phyloP scores from a whole-genome alignment of 2,329 filamentous ascomycete genomes.

The Trichoderma sp. region DNA sequence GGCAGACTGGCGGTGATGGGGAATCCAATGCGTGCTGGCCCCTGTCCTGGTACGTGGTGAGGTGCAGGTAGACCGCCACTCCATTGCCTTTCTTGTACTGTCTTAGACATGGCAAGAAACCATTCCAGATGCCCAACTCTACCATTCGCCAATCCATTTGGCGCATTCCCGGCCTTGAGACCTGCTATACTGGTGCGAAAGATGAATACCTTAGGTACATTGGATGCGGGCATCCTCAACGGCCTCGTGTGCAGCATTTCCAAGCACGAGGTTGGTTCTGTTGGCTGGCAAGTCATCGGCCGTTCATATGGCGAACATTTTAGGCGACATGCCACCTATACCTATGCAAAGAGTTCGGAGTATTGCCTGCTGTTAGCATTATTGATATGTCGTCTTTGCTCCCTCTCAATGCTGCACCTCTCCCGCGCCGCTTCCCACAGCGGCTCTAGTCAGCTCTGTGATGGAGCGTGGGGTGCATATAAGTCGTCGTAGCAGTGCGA shows the following conservation, averaged over 20 bases:
- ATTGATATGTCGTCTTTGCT: background rate
- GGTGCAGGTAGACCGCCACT: slow-evolving; percentile 16
- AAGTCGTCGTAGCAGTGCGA: background rate
- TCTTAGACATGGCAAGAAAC: background rate
- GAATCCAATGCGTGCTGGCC: background rate
- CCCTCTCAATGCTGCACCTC: slow-evolving; percentile 12
- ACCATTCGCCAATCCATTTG: background rate
- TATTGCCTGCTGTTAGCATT: background rate
- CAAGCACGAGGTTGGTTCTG: background rate
- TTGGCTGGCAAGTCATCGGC: background rate
- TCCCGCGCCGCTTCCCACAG: slow-evolving; percentile 6
- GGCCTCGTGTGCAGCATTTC: background rate
- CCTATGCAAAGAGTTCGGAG: background rate
- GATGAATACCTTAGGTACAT: background rate
- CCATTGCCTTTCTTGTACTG: background rate
- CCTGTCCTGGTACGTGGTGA: background rate
- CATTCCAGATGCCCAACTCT: slow-evolving; percentile 10
- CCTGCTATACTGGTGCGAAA: background rate
- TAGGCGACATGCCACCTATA: background rate
- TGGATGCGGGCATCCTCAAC: background rate
- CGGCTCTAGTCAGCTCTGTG: slow-evolving; percentile 23
- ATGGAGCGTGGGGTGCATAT: slow-evolving; percentile 19
- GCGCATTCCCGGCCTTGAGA: background rate
- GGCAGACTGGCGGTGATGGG: slow-evolving; percentile 25
- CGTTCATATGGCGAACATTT: background rate